Conservation (phyloP, 148 eudicot genomes). For the Amaranthus hypochondriacus region DNA sequence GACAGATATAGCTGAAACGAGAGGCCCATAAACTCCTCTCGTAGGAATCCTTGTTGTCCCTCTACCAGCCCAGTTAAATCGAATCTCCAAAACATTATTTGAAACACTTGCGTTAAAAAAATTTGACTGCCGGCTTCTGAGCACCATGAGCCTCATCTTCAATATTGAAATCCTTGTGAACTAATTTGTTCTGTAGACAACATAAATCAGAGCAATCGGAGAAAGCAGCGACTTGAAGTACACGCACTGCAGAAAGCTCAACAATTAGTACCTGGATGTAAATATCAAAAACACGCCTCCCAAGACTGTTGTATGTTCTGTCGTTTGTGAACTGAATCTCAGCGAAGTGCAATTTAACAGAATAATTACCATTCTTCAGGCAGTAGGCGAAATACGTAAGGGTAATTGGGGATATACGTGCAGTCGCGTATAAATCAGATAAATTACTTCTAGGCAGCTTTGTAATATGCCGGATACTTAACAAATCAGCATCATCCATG, state of each 20-base stretch:
- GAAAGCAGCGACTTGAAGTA: neutral
- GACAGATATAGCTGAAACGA: constrained; percentile 70
- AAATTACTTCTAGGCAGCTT: constrained; percentile 21
- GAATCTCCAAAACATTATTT: constrained; percentile 49
- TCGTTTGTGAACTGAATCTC: constrained; percentile 56
- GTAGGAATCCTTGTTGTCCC: constrained; percentile 73
- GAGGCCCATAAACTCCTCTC: constrained; percentile 74
- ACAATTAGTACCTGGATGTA: constrained; percentile 58
- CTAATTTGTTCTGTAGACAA: constrained; percentile 47
- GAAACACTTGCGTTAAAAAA: constrained; percentile 48
- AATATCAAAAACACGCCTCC: constrained; percentile 69
- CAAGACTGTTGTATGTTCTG: constrained; percentile 52
- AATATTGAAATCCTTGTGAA: constrained; percentile 54
- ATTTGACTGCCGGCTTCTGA: constrained; percentile 32
- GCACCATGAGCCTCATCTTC: constrained; percentile 59
- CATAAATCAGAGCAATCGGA: constrained; percentile 5
- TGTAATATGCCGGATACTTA: constrained; percentile 23
- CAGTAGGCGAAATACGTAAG: constrained; percentile 68
- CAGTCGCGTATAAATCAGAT: constrained; percentile 33
- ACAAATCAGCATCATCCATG: constrained; percentile 48
- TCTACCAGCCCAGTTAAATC: constrained; percentile 63
- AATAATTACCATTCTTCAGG: constrained; percentile 63
- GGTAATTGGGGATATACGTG: constrained; percentile 61
- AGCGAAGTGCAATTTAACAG: constrained; percentile 62
- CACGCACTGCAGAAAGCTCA: neutral